A percentile compares a stretch with the other conserved stretches of the same genome.
These are phyloP conservation scores for Dryas drummondii DNA, from an alignment of 306 rosid species.

Conservation along the genomic window DNA sequence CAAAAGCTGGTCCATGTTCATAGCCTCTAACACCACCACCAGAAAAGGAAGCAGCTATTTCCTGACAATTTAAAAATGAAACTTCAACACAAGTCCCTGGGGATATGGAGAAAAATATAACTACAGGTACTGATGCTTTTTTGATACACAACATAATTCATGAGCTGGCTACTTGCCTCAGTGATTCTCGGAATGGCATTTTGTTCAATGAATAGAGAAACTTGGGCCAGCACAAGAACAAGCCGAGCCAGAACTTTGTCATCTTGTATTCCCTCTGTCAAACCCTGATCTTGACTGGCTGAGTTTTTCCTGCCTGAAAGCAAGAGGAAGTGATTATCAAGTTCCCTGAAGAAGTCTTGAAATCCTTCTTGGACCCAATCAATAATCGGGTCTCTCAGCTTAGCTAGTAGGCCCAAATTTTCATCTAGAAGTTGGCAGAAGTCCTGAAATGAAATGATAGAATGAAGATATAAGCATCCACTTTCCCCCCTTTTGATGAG, in stretches of 20 bases:
- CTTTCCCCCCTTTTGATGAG: background rate
- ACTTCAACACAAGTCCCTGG: conserved; percentile 26
- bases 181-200: conserved; percentile 85
- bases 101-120: conserved; percentile 25
- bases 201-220: conserved; percentile 84
- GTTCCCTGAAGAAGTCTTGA: conserved; percentile 74
- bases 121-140: conserved; percentile 28
- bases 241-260: conserved; percentile 76
- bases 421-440: conserved; percentile 74
- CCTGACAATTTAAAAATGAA: conserved; percentile 54
- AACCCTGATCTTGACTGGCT: conserved; percentile 50
- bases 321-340: conserved; percentile 62
- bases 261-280: conserved; percentile 58
- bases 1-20: conserved; percentile 81
- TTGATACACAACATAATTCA: conserved; percentile 22
- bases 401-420: conserved; percentile 53
- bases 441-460: conserved; percentile 48
- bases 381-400: conserved; percentile 54
- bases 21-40: conserved; percentile 73
- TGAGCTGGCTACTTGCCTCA: conserved; percentile 58
- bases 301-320: conserved; percentile 63
- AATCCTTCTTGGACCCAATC: conserved; percentile 96
- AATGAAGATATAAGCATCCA: conserved; percentile 17
- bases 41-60: conserved; percentile 81
- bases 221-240: conserved; percentile 81